Evolutionary conservation across 2,329 filamentous ascomycete genomes (phyloP).

Genomic region (Macrophomina tecta): DNA sequence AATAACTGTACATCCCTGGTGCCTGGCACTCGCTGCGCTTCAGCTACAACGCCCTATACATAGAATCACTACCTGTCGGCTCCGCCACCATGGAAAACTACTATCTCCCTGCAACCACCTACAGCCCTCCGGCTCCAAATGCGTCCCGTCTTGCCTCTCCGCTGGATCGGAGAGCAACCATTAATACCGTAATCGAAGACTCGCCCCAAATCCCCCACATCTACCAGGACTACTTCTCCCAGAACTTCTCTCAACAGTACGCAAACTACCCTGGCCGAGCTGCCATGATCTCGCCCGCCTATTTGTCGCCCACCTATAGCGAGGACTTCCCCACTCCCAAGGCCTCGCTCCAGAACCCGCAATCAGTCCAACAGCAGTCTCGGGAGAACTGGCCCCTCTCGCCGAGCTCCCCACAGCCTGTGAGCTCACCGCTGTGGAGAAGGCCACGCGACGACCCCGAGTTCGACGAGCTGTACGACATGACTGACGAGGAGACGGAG

Average conservation of each 20-base stretch:
- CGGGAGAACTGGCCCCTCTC: constrained; percentile 21
- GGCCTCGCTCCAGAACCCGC: constrained; percentile 52
- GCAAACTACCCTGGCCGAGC: constrained; percentile 31
- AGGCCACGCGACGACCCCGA: constrained; percentile 71
- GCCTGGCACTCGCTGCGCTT: constrained; percentile 5
- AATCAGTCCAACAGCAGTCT: constrained; percentile 62
- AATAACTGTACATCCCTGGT: constrained; percentile 15
- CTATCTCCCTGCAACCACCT: constrained; percentile 57
- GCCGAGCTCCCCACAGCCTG: constrained; percentile 53
- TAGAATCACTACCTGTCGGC: background rate
- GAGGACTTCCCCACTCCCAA: constrained; percentile 75
- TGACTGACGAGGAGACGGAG: constrained; percentile 72
- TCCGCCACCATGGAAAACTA: constrained; percentile 51
- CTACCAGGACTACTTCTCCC: constrained; percentile 26
- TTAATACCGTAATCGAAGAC: constrained; percentile 72
- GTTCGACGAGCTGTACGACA: constrained; percentile 87
- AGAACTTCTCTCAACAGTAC: constrained; percentile 9
- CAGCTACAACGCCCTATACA: constrained; percentile 9
- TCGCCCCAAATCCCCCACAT: constrained; percentile 35
- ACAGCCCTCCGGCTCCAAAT: constrained; percentile 50
- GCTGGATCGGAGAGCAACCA: constrained; percentile 63
- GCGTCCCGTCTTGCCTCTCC: constrained; percentile 46
- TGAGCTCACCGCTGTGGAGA: constrained; percentile 69
- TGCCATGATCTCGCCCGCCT: constrained; percentile 49
- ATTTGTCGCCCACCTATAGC: constrained; percentile 50